Evolutionary conservation across 2,329 filamentous ascomycete species (phyloP).

Genomic region (Arthroderma uncinatum): DNA sequence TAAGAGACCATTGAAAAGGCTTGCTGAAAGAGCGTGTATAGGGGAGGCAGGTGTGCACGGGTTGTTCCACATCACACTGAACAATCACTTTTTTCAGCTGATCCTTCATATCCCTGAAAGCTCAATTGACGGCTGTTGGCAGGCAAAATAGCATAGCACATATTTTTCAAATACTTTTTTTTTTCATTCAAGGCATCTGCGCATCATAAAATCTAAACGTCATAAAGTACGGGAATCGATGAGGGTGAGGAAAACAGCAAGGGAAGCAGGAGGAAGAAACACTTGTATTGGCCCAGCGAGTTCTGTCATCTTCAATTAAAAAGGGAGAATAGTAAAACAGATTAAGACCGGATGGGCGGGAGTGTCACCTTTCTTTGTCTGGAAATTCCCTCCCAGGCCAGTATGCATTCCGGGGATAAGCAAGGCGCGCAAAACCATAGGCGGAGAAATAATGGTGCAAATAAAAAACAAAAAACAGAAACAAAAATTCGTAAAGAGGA

Average conservation of each 20-base stretch:
- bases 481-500: neutral
- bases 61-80: neutral
- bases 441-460: neutral
- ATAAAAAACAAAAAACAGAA: conserved; percentile 1
- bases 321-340: conserved; percentile 4
- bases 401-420: neutral
- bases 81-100: too few relatives aligned
- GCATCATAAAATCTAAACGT: conserved; percentile 8
- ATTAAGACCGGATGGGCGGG: neutral
- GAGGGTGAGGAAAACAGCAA: neutral
- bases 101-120: neutral
- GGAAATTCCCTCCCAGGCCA: neutral
- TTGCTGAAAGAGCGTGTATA: too few relatives aligned
- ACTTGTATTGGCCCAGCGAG: conserved; percentile 6
- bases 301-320: neutral
- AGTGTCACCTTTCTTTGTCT: neutral
- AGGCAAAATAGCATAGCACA: neutral
- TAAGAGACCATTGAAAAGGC: neutral
- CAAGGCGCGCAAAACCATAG: neutral
- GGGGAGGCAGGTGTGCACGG: too few relatives aligned
- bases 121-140: too few relatives aligned
- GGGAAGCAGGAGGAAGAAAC: neutral
- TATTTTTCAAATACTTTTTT: conserved; percentile 1
- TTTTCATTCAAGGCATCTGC: conserved; percentile 1
- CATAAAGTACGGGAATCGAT: neutral